Evolutionary conservation across 1,284 basidiomycete species (phyloP), one percentile per base, ranked within the genome.

Genomic region (Ustilago hordei): DNA sequence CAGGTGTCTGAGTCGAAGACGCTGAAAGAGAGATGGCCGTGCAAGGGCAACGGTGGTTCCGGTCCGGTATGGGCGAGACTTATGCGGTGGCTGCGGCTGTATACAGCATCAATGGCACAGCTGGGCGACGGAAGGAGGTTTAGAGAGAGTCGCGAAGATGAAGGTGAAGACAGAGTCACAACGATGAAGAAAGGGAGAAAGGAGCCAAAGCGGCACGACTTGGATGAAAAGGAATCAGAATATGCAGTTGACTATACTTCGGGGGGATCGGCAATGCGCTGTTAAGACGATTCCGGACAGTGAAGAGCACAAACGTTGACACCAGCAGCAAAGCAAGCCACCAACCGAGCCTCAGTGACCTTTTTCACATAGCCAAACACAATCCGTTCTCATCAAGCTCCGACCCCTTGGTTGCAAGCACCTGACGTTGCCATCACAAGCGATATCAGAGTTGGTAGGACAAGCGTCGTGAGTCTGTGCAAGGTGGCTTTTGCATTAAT

Each of bases 211-310:
- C 38, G 23, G 31, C 36, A 55, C 54, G 36, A 54, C 36, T 43
- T 60, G 45, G 48, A n/a, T 54, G 52, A 54, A 54, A 31, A 36
- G 35, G 34, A 54, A 54, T 28, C 34, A 32, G 38, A 56, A 32
- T 17, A 56, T 45, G 43, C 32, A 45, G 59, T 39, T 54, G 50
- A 39, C 17, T 43, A 61, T 34, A 31, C 6, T 55, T 17, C 4
- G 32, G 41, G 41, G n/a, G 52, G 60, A 62, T 62, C 60, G 52
- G 60, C 60, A 62, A 45, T 62, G 60, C 60, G 60, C 31, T 60
- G 47, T 60, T 60, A 60, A 60, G 48, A 47, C 58, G 57, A 47
- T 59, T 9, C 43, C 45, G 28, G 36, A 39, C 55, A 23, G 23
- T 23, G 55, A 17, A 38, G 55, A 55, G 38, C n/a, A 28, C 7